Evolutionary conservation across 805 yeast species (phyloP).

Genomic region (Cyberlindnera amylophila): DNA sequence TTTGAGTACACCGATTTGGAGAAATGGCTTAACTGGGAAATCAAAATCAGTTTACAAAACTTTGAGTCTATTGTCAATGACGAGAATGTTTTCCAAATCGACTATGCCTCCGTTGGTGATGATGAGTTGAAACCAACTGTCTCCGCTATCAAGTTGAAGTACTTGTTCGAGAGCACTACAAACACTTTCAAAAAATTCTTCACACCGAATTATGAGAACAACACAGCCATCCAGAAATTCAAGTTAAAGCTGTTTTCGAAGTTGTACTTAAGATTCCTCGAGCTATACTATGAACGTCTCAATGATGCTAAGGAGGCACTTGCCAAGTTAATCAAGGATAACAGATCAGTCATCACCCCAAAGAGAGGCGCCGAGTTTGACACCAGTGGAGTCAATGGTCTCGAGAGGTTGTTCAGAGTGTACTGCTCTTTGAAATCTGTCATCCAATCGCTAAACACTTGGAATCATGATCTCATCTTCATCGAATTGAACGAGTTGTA

Average conservation of each 20-base stretch:
- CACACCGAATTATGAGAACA: conserved; percentile 26
- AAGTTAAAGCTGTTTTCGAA: conserved; percentile 44
- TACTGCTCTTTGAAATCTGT: conserved; percentile 25
- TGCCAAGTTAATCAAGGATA: conserved; percentile 18
- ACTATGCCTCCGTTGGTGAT: conserved; percentile 35
- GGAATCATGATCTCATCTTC: conserved; percentile 28
- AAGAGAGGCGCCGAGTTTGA: conserved; percentile 17
- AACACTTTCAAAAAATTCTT: conserved; percentile 33
- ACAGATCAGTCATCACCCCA: conserved; percentile 13
- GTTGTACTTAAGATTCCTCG: conserved; percentile 39
- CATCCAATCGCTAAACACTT: conserved; percentile 18
- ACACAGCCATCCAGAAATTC: conserved; percentile 39
- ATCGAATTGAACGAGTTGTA: conserved; percentile 24
- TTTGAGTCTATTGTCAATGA: conserved; percentile 40
- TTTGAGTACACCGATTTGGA: conserved; percentile 30
- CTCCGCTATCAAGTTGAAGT: conserved; percentile 41
- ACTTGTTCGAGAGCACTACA: conserved; percentile 42
- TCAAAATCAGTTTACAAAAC: conserved; percentile 40
- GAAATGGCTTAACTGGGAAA: conserved; percentile 47
- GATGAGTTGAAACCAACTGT: conserved; percentile 35
- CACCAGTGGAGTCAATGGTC: conserved; percentile 24
- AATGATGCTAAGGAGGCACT: conserved; percentile 30
- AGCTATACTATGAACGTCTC: conserved; percentile 33
- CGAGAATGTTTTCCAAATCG: conserved; percentile 42
- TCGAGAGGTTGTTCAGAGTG: conserved; percentile 27